These are phyloP conservation scores for Trifolium fragiferum DNA, from an alignment of 306 rosid genomes.

Conservation along the genomic window DNA sequence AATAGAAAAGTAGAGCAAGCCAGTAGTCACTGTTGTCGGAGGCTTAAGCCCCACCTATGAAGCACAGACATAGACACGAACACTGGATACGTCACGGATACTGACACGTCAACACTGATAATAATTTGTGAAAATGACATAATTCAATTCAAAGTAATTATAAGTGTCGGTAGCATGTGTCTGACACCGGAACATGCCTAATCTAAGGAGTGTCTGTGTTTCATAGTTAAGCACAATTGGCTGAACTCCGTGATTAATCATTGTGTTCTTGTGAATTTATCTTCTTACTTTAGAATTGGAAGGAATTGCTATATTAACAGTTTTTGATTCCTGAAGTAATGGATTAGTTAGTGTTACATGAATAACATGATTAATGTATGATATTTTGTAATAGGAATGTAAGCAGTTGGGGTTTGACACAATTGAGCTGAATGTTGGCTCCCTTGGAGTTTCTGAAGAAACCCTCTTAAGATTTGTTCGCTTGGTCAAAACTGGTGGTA, in stretches of 20 bases:
- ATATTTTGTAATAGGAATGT: conserved; percentile 63
- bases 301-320: neutral
- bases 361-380: conserved; percentile 9
- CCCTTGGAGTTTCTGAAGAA: conserved; percentile 84
- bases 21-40: neutral
- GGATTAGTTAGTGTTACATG: neutral
- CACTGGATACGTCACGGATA: too few relatives aligned
- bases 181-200: too few relatives aligned
- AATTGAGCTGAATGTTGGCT: conserved; percentile 72
- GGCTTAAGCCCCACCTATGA: too few relatives aligned
- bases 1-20: too few relatives aligned
- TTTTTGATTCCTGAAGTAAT: conserved; percentile 1
- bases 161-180: too few relatives aligned
- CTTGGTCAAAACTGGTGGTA: conserved; percentile 76
- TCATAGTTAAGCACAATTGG: too few relatives aligned
- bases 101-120: too few relatives aligned
- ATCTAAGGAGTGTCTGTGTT: too few relatives aligned
- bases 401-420: conserved; percentile 88
- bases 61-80: too few relatives aligned
- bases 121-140: too few relatives aligned
- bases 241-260: neutral
- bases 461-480: conserved; percentile 78
- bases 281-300: too few relatives aligned
- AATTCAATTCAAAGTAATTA: too few relatives aligned
- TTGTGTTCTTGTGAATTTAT: neutral